Conservation (phyloP, 768 basidiomycete species). For the Psilocybe sp. region DNA sequence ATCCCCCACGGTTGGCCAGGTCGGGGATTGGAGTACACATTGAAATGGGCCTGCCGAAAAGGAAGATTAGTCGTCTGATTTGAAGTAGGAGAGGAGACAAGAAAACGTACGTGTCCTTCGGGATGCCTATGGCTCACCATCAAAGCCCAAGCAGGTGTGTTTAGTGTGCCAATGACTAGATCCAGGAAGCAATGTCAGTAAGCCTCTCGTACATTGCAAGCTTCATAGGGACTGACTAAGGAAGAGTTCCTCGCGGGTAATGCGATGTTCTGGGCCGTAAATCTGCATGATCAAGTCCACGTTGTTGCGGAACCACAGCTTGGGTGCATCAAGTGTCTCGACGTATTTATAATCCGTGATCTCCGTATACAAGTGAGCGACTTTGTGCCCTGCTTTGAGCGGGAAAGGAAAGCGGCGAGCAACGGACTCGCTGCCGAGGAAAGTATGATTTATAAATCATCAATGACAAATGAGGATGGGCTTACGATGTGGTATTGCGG, state of each 20-base stretch:
- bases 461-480: slow-evolving; percentile 6
- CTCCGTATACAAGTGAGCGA: slow-evolving; percentile 68
- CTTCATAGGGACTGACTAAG: slow-evolving; percentile 33
- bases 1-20: slow-evolving; percentile 69
- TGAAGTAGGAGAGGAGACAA: slow-evolving; percentile 1
- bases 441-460: neutral
- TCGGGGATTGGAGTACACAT: slow-evolving; percentile 54
- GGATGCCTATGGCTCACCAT: slow-evolving; percentile 73
- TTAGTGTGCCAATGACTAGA: slow-evolving; percentile 65
- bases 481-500: slow-evolving; percentile 8
- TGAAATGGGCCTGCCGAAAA: slow-evolving; percentile 62
- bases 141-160: slow-evolving; percentile 68
- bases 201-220: neutral
- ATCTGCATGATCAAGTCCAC: slow-evolving; percentile 58
- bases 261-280: slow-evolving; percentile 45
- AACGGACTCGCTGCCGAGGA: slow-evolving; percentile 30
- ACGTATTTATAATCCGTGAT: slow-evolving; percentile 68
- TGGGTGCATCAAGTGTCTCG: slow-evolving; percentile 58
- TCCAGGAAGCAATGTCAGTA: neutral
- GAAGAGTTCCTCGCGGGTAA: slow-evolving; percentile 59
- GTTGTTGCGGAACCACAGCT: slow-evolving; percentile 72
- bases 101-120: slow-evolving; percentile 30
- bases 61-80: neutral
- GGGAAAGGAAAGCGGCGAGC: slow-evolving; percentile 57
- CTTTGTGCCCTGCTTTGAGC: slow-evolving; percentile 60